Conservation (phyloP, 257 asterid species). For the Penstemon davidsonii region DNA sequence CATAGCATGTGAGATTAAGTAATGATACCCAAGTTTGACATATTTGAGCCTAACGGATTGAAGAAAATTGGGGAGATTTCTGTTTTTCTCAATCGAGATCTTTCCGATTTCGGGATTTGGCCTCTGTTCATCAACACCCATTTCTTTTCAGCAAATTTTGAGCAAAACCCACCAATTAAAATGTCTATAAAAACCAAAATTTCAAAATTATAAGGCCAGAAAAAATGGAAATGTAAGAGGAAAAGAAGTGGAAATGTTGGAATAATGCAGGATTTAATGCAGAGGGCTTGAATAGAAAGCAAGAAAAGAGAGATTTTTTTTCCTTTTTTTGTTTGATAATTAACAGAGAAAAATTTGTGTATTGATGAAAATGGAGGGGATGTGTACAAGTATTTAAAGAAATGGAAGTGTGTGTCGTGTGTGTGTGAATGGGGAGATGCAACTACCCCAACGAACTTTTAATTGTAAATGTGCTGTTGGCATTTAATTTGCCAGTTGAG, state of each 20-base stretch:
- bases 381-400: too few species aligned
- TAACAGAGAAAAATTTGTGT: too few species aligned
- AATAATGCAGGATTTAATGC: too few species aligned
- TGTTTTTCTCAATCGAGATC: background rate
- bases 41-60: conserved; percentile 32
- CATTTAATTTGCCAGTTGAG: too few species aligned
- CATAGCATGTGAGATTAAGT: conserved; percentile 29
- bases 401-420: too few species aligned
- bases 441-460: too few species aligned
- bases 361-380: too few species aligned
- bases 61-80: conserved; percentile 26
- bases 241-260: background rate
- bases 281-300: too few species aligned
- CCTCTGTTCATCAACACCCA: background rate
- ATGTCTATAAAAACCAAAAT: background rate
- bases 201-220: background rate
- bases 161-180: background rate
- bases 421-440: too few species aligned
- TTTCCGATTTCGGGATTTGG: background rate
- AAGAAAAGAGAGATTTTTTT: too few species aligned
- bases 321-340: too few species aligned
- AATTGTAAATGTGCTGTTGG: too few species aligned
- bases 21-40: conserved; percentile 39
- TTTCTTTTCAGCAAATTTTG: background rate
- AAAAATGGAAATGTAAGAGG: background rate